phyloP scores from a whole-genome alignment of 805 yeast species.

The Metschnikowia cerradonensis region DNA sequence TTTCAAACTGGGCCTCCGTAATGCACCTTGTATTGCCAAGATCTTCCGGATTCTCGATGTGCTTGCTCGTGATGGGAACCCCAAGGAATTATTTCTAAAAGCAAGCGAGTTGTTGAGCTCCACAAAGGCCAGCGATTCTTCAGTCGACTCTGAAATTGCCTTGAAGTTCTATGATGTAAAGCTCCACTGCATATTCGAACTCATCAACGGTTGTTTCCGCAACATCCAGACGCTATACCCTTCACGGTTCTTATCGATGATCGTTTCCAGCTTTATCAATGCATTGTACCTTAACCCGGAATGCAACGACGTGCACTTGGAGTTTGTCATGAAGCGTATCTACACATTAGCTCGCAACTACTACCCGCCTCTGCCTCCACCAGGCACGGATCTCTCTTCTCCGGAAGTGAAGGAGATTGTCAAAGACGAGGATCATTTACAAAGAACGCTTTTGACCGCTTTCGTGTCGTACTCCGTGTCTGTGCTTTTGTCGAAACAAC shows the following conservation, averaged over 20 bases:
- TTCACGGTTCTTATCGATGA: conserved; percentile 71
- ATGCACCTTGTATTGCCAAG: conserved; percentile 36
- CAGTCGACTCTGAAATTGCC: conserved; percentile 5
- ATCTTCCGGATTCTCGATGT: conserved; percentile 54
- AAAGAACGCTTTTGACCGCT: conserved; percentile 60
- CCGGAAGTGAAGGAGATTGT: conserved; percentile 37
- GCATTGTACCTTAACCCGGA: conserved; percentile 37
- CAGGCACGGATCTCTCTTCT: conserved; percentile 37
- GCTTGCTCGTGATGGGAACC: conserved; percentile 67
- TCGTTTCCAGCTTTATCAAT: conserved; percentile 54
- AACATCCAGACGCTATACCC: conserved; percentile 70
- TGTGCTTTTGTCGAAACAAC: conserved; percentile 20
- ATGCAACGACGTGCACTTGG: conserved; percentile 24
- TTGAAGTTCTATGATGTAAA: conserved; percentile 48
- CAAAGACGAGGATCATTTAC: conserved; percentile 59
- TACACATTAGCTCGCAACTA: conserved; percentile 57
- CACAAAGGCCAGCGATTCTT: conserved; percentile 26
- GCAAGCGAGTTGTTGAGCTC: conserved; percentile 58
- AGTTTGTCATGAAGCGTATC: conserved; percentile 53
- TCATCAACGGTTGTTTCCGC: conserved; percentile 54
- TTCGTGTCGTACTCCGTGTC: conserved; percentile 54
- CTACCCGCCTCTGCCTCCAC: conserved; percentile 36
- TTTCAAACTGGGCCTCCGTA: conserved; percentile 26
- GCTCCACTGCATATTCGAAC: conserved; percentile 64
- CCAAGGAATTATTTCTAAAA: conserved; percentile 73